These are phyloP conservation scores for Celoporthe dispersa DNA, from an alignment of 2,329 filamentous ascomycete genomes.

Conservation along the genomic window DNA sequence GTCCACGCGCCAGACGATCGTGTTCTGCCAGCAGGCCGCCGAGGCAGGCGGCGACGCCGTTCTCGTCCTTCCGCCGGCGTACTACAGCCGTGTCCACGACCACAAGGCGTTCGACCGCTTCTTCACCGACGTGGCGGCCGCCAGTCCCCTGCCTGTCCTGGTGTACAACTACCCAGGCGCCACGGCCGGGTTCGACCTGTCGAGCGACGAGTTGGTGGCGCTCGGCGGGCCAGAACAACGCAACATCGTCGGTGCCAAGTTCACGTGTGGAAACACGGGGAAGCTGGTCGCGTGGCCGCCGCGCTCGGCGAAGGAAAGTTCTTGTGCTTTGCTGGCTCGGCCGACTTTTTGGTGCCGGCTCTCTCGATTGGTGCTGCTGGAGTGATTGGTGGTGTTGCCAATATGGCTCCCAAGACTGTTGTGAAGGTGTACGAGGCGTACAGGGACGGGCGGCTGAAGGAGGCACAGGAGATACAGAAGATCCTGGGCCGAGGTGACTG, in stretches of 20 bases:
- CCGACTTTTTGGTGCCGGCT: conserved; percentile 75
- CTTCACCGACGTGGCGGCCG: conserved; percentile 61
- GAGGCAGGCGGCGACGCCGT: conserved; percentile 68
- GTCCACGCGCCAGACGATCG: conserved; percentile 68
- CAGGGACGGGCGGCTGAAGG: conserved; percentile 53
- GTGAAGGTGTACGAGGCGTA: conserved; percentile 58
- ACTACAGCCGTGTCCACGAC: conserved; percentile 65
- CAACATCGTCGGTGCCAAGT: conserved; percentile 59
- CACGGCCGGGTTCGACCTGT: conserved; percentile 55
- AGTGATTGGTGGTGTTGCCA: conserved; percentile 72
- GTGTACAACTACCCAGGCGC: conserved; percentile 62
- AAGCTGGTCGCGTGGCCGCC: conserved; percentile 60
- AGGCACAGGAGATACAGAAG: conserved; percentile 61
- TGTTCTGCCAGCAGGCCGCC: conserved; percentile 65
- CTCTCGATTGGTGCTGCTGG: conserved; percentile 72
- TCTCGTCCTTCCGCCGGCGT: conserved; percentile 69
- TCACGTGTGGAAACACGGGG: conserved; percentile 62
- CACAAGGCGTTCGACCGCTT: conserved; percentile 60
- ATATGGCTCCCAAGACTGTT: conserved; percentile 67
- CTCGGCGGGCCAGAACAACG: conserved; percentile 48
- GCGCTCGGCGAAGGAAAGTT: conserved; percentile 48
- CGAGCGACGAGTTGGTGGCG: conserved; percentile 53
- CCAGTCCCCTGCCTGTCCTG: conserved; percentile 54
- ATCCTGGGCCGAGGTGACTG: conserved; percentile 70
- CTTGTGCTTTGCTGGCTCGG: conserved; percentile 72